phyloP scores from a whole-genome alignment of 345 rosid genomes.

The Bruguiera gymnorhiza region DNA sequence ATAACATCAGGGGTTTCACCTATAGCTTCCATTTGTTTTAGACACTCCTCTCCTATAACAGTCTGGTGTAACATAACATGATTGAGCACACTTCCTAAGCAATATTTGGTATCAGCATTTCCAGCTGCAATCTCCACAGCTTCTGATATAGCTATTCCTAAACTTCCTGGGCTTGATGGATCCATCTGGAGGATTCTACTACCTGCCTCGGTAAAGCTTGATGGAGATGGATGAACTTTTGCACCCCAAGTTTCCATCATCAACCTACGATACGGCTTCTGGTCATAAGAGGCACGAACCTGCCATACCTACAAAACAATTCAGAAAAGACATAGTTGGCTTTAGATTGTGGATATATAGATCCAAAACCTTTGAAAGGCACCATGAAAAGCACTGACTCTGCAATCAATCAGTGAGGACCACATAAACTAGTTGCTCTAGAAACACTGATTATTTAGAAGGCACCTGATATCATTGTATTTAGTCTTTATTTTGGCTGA shows the following conservation, averaged over 20 bases:
- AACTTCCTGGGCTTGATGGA: slow-evolving; percentile 78
- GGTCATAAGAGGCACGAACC: slow-evolving; percentile 88
- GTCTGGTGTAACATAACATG: slow-evolving; percentile 96
- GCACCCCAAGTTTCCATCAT: slow-evolving; percentile 99
- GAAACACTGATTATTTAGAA: neutral
- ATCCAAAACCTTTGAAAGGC: neutral
- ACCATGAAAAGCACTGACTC: neutral
- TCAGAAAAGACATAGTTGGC: neutral
- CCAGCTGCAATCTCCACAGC: slow-evolving; percentile 85
- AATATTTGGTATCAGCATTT: slow-evolving; percentile 73
- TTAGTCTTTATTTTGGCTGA: neutral
- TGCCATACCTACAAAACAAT: slow-evolving; percentile 73
- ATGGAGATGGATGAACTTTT: slow-evolving; percentile 90
- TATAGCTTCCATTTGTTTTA: slow-evolving; percentile 72
- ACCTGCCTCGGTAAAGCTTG: slow-evolving; percentile 64
- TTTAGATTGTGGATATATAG: neutral
- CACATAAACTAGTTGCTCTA: neutral
- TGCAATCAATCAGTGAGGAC: neutral
- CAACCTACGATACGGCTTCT: slow-evolving; percentile 84
- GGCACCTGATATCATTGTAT: neutral
- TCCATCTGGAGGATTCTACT: slow-evolving; percentile 57
- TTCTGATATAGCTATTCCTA: slow-evolving; percentile 97
- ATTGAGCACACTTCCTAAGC: slow-evolving; percentile 85
- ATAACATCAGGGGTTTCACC: slow-evolving; percentile 86
- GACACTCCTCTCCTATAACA: slow-evolving; percentile 85